Percentiles rank a stretch among this genome's conserved stretches.
Evolutionary conservation across 73 alveolate genomes (phyloP).

Genomic region (Paramecium primaurelia): DNA sequence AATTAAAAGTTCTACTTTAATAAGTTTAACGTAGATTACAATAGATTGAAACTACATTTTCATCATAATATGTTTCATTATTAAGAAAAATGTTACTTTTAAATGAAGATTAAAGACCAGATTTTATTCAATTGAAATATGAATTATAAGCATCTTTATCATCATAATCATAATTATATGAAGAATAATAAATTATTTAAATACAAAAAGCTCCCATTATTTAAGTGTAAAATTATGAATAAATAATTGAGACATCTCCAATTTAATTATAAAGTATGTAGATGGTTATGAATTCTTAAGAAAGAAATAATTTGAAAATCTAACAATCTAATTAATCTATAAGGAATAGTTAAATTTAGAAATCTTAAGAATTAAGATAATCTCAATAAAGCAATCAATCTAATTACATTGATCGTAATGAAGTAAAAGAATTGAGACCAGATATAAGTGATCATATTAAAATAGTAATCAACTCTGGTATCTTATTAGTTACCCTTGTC

Average conservation of each 20-base stretch:
- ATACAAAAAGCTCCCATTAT: neutral
- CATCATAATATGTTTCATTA: neutral
- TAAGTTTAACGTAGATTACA: slow-evolving; percentile 1
- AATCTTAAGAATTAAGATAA: neutral
- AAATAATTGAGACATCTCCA: neutral
- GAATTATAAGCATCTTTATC: neutral
- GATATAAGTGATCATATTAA: neutral
- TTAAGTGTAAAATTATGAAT: neutral
- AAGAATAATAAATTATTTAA: neutral
- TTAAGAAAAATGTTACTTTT: neutral
- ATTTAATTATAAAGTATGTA: neutral
- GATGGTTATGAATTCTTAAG: neutral
- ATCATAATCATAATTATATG: neutral
- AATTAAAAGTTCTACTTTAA: neutral
- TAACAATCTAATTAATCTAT: neutral
- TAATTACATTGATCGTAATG: neutral
- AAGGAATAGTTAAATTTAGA: neutral
- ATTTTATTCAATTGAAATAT: neutral
- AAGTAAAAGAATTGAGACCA: neutral
- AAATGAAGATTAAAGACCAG: slow-evolving; percentile 41
- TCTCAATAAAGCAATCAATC: neutral
- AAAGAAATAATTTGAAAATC: neutral
- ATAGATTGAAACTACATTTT: neutral
- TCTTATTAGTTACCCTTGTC: neutral
- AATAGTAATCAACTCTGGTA: neutral